These are phyloP conservation scores for Fusarium sp. DNA, from an alignment of 2,329 filamentous ascomycete genomes.

Conservation along the genomic window DNA sequence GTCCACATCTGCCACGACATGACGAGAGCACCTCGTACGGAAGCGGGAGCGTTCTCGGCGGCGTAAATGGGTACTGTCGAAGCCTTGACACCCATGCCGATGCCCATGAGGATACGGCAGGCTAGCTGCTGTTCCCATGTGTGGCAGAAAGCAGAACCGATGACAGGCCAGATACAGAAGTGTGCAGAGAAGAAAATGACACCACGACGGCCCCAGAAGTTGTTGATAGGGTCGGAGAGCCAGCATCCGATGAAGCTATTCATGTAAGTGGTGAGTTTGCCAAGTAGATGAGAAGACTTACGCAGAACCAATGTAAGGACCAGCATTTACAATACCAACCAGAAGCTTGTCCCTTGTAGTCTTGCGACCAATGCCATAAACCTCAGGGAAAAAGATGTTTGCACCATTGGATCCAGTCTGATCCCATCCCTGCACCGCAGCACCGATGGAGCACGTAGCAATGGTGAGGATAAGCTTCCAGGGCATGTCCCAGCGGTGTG, in stretches of 20 bases:
- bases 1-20: slow-evolving; percentile 85
- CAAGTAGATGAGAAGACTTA: slow-evolving; percentile 41
- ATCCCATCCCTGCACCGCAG: slow-evolving; percentile 76
- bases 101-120: slow-evolving; percentile 75
- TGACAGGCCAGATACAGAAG: slow-evolving; percentile 74
- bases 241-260: slow-evolving; percentile 65
- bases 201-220: slow-evolving; percentile 59
- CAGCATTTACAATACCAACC: slow-evolving; percentile 75
- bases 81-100: slow-evolving; percentile 76
- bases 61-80: slow-evolving; percentile 78
- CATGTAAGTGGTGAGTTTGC: slow-evolving; percentile 11
- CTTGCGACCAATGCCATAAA: slow-evolving; percentile 53
- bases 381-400: slow-evolving; percentile 68
- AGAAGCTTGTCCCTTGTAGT: slow-evolving; percentile 56
- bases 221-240: slow-evolving; percentile 73
- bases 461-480: slow-evolving; percentile 74
- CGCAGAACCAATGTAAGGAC: slow-evolving; percentile 61
- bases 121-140: slow-evolving; percentile 76
- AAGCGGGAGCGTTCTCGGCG: slow-evolving; percentile 76
- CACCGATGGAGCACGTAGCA: slow-evolving; percentile 73
- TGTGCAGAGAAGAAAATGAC: slow-evolving; percentile 79
- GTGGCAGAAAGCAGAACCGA: slow-evolving; percentile 73
- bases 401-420: slow-evolving; percentile 72
- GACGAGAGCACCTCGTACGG: slow-evolving; percentile 78
- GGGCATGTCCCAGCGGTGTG: slow-evolving; percentile 76